Base-by-base conservation (phyloP, 2,329 filamentous ascomycete genomes). In the Taxawa tesnikishii region DNA sequence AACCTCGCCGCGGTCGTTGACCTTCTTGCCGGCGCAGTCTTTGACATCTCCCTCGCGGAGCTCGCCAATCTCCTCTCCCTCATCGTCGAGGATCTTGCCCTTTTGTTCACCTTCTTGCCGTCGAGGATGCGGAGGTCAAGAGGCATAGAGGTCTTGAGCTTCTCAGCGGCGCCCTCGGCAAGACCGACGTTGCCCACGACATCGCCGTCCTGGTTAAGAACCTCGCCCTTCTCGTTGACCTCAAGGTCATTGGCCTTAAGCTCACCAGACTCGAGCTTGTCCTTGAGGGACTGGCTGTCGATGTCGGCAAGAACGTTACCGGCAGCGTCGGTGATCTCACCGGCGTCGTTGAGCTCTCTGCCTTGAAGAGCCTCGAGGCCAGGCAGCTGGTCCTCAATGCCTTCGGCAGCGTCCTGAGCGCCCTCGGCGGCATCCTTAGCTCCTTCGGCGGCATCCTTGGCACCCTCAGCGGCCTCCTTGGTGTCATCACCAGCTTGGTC, bases 71-170 rank as follows among this genome's bases (percentile, higher is more conserved):
- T 62, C 58, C 39, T 67, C 63, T 15, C 63, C 63, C 31, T 67
- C 63, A 26, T 61, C 58, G 37, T 67, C 59, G 28, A 68, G 56
- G 32, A 68, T 53, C 51, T 64, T 63, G 51, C 63, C 63, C 55
- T 70, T 70, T 70, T 70, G 55, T 70, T 71, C 51, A 71, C 60
- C 50, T 68, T 69, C 33, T 65, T 56, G 44, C 67, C 62, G 46
- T 70, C 55, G 29, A 68, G 45, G 44, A 67, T 66, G 34, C 62
- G 55, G 26, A 63, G 48, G 40, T 65, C 62, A 17, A 54, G 46
- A 25, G 51, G 43, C 15, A 54, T 51, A 21, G 52, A 43, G 32
- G 60, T 58, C 40, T 58, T 55, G 37, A 65, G 57, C 46, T 59
- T 61, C 40, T 67, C 62, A 31, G 59, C 54, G 40, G 62, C 56